Evolutionary conservation across 1,284 basidiomycete genomes (phyloP).

Genomic region (Sphaerobolus stellatus): DNA sequence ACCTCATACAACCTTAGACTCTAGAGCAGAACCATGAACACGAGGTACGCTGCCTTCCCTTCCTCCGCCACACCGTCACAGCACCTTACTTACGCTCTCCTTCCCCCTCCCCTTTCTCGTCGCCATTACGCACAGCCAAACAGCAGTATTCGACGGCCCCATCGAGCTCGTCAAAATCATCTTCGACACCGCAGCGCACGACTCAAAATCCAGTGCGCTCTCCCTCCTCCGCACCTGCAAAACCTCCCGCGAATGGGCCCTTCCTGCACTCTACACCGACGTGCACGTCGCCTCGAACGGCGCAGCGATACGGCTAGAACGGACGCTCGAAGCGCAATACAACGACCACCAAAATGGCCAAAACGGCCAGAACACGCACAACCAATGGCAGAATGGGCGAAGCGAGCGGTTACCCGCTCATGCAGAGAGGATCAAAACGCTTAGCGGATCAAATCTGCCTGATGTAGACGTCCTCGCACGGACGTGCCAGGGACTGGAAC

Average conservation of each 20-base stretch:
- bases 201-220: conserved; percentile 4
- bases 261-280: conserved; percentile 8
- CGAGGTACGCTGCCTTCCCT: too few relatives aligned
- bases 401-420: background rate
- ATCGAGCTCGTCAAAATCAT: conserved; percentile 8
- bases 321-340: background rate
- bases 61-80: too few relatives aligned
- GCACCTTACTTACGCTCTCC: too few relatives aligned
- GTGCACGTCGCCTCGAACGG: background rate
- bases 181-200: conserved; percentile 11
- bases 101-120: too few relatives aligned
- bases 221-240: conserved; percentile 5
- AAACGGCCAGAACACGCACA: background rate
- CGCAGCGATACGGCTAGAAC: conserved; percentile 1
- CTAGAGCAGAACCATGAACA: too few relatives aligned
- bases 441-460: background rate
- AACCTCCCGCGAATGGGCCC: conserved; percentile 4
- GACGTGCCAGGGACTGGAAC: background rate
- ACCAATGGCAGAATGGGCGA: background rate
- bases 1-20: too few relatives aligned
- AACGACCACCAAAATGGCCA: background rate
- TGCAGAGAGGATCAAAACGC: background rate
- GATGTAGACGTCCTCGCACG: background rate
- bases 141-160: conserved; percentile 7
- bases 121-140: too few relatives aligned